Conservation (phyloP, 2,329 filamentous ascomycete genomes). For the Aspergillus quadricinctus region DNA sequence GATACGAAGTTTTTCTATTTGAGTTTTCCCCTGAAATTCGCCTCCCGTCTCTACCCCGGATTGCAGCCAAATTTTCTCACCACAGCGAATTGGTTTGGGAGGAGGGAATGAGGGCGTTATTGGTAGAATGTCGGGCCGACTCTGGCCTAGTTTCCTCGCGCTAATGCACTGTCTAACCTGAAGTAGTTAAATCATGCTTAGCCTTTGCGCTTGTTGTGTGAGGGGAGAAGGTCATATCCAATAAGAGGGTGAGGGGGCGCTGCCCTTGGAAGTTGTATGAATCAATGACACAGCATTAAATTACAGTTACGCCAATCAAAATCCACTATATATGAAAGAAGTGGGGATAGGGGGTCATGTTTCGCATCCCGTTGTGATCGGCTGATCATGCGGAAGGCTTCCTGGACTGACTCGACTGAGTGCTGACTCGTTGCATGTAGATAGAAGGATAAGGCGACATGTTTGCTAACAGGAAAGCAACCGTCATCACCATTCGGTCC, state of each 20-base stretch:
- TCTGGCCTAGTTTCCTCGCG: neutral
- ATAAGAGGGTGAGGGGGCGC: neutral
- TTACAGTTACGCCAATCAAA: neutral
- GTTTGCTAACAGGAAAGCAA: neutral
- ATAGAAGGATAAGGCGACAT: neutral
- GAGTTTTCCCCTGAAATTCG: neutral
- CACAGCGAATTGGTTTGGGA: neutral
- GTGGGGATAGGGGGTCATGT: neutral
- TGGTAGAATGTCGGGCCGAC: conserved; percentile 1
- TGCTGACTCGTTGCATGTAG: neutral
- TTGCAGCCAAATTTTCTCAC: neutral
- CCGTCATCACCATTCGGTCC: conserved; percentile 4
- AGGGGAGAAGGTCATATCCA: neutral
- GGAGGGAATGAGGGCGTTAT: neutral
- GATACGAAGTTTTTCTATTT: neutral
- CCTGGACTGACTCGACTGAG: neutral
- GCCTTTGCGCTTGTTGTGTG: neutral
- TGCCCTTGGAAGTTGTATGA: no score
- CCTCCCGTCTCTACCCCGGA: neutral
- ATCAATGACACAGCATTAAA: neutral
- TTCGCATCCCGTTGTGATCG: neutral
- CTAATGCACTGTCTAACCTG: neutral
- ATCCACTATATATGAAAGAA: no score
- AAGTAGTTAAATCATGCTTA: neutral
- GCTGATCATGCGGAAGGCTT: neutral